Base-by-base conservation (phyloP, 169 alveolate genomes). In the Plasmodium vivax region DNA sequence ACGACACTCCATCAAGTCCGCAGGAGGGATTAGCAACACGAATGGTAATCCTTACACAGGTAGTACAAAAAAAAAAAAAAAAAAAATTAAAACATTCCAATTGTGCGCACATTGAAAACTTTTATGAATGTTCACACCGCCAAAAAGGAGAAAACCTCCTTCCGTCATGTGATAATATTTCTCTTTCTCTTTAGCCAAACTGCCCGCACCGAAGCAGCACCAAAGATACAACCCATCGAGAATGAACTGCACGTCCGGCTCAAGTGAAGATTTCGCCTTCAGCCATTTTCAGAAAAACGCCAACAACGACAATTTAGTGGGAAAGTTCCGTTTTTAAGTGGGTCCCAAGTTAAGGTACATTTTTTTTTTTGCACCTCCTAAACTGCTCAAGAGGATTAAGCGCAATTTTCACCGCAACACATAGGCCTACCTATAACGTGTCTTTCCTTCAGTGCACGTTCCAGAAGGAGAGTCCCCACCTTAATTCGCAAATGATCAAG, bases 211-310 rank as follows among this genome's bases (percentile, higher is more conserved):
- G 62, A 36, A 51, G 6, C 45, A 30, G 54, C 58, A 9, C 5
- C 79, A 19, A 9, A 85, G 1, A 16, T 45, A 19, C 9, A 75
- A 8, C 32, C 9, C 54, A 34, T 14, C 90, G 45, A 9, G 34
- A 80, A 14, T n/a, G 16, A 88, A 34, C 83, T 88, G 38, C 8
- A 38, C 3, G 30, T 30, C 47, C n/a, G 19, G 4, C 27, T n/a
- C 94, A 80, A 80, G 23, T 80, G 90, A 88, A 41, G 94, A 80
- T 51, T 88, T 88, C 41, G 19, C 83, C 41, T 88, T 88, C 72
- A 80, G 54, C 30, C 94, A 88, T 68, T 88, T 88, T 80, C 94
- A 88, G 83, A 88, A 88, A 88, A 88, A 88, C 51, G 83, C 47
- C 23, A 88, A 88, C 58, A 88, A 88, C 14, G 36, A 88, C 79